Percentiles rank a stretch among this genome's conserved stretches.
Evolutionary conservation across 768 basidiomycete species (phyloP).

Genomic region (Auricularia heimuer): DNA sequence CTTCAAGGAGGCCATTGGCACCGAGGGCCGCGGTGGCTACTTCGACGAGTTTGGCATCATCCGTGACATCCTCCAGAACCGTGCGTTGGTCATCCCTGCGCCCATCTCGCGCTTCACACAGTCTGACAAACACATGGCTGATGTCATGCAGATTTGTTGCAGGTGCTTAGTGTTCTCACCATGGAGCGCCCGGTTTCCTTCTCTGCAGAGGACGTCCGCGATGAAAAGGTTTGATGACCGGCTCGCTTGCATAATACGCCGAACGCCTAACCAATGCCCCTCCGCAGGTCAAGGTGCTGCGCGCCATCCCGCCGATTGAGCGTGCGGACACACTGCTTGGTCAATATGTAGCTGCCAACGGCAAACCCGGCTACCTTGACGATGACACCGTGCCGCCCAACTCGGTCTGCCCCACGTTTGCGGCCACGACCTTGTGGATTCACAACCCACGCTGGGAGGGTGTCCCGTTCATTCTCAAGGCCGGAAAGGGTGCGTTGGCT

Average conservation of each 20-base stretch:
- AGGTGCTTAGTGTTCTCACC: conserved; percentile 87
- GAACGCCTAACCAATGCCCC: not conserved
- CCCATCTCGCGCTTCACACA: not conserved
- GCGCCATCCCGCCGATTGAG: conserved; percentile 77
- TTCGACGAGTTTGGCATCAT: conserved; percentile 99
- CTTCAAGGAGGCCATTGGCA: conserved; percentile 99
- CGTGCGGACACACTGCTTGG: conserved; percentile 77
- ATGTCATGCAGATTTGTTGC: conserved; percentile 63
- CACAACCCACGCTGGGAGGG: conserved; percentile 97
- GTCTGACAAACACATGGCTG: conserved; percentile 10
- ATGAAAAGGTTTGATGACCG: conserved; percentile 71
- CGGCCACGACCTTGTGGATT: conserved; percentile 83
- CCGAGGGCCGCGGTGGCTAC: conserved; percentile 99
- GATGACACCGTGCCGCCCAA: conserved; percentile 89
- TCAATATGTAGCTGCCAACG: conserved; percentile 81
- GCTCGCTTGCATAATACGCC: not conserved
- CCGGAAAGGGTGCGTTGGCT: conserved; percentile 73
- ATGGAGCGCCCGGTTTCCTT: conserved; percentile 99
- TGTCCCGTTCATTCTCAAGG: conserved; percentile 96
- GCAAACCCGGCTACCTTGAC: conserved; percentile 98
- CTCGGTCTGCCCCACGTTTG: conserved; percentile 91
- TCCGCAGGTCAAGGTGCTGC: conserved; percentile 85
- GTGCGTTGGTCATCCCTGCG: conserved; percentile 40
- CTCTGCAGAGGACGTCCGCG: conserved; percentile 91
- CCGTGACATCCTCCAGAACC: conserved; percentile 95